Conservation (phyloP, 352 stramenopile species). For the Phytophthora colocasiae region DNA sequence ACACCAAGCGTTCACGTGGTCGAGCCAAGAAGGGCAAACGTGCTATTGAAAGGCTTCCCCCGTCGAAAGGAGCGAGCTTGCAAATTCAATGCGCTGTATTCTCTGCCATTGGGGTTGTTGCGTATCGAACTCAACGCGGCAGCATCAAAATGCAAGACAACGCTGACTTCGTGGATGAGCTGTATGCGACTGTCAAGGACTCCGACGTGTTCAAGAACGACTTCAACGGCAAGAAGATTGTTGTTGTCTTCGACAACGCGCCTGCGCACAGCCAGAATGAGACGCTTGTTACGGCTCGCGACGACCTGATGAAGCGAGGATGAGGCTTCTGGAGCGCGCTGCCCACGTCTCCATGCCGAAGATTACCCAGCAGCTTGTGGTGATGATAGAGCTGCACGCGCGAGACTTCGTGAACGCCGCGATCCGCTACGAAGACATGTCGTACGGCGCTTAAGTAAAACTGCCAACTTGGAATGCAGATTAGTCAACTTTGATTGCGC, state of each 20-base stretch:
- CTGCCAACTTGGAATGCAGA: background rate
- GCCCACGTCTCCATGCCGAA: background rate
- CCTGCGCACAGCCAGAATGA: slow-evolving; percentile 2
- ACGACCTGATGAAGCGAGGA: too few relatives aligned
- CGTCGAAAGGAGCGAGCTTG: slow-evolving; percentile 1
- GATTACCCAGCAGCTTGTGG: background rate
- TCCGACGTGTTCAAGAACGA: background rate
- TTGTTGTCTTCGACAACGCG: slow-evolving; percentile 12
- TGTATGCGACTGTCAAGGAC: slow-evolving; percentile 1
- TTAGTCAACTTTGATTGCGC: too few relatives aligned
- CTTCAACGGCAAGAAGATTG: slow-evolving; percentile 3
- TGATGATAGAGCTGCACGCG: background rate
- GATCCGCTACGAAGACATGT: background rate
- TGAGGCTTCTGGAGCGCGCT: background rate
- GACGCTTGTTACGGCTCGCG: too few relatives aligned
- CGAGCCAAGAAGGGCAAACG: slow-evolving; percentile 2
- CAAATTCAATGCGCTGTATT: too few relatives aligned
- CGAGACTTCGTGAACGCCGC: background rate
- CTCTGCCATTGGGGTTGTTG: too few relatives aligned
- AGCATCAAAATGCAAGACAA: too few relatives aligned
- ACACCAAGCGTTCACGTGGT: slow-evolving; percentile 8
- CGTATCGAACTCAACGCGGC: too few relatives aligned
- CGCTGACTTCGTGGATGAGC: too few relatives aligned
- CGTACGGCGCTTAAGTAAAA: background rate
- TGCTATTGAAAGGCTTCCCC: background rate